These are phyloP conservation scores for Candida silvatica DNA, from an alignment of 805 yeast species.

Conservation along the genomic window DNA sequence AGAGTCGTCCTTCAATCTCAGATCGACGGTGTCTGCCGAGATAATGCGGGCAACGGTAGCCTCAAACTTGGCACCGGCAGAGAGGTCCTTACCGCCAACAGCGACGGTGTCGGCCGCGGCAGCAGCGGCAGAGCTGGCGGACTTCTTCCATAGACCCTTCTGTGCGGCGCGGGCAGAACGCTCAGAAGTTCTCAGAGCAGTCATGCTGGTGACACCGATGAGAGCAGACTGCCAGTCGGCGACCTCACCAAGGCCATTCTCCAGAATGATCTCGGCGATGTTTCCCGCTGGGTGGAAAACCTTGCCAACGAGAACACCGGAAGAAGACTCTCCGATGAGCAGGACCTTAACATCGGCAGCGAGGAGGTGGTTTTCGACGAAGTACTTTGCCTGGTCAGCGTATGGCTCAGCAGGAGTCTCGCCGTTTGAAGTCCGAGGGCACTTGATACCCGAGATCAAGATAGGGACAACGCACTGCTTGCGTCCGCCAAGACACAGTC, in stretches of 20 bases:
- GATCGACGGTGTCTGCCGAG: slow-evolving; percentile 56
- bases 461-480: slow-evolving; percentile 52
- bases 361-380: slow-evolving; percentile 55
- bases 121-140: slow-evolving; percentile 15
- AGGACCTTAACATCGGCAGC: slow-evolving; percentile 50
- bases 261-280: slow-evolving; percentile 58
- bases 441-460: slow-evolving; percentile 62
- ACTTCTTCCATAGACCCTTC: slow-evolving; percentile 48
- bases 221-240: slow-evolving; percentile 72
- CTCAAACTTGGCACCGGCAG: slow-evolving; percentile 39
- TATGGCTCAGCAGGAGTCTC: slow-evolving; percentile 42
- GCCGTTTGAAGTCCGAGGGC: slow-evolving; percentile 56
- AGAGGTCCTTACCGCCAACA: slow-evolving; percentile 18
- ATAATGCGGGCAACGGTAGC: slow-evolving; percentile 55
- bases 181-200: slow-evolving; percentile 54
- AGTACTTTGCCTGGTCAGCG: slow-evolving; percentile 59
- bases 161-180: slow-evolving; percentile 47
- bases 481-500: slow-evolving; percentile 34
- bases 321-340: slow-evolving; percentile 51
- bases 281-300: slow-evolving; percentile 71
- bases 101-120: slow-evolving; percentile 3
- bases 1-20: slow-evolving; percentile 40
- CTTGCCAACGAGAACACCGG: slow-evolving; percentile 52
- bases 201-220: slow-evolving; percentile 60
- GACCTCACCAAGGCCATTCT: slow-evolving; percentile 64